Evolutionary conservation across 2,329 filamentous ascomycete species (phyloP), one percentile per base, ranked within the genome.

Genomic region (Fusarium sp.): DNA sequence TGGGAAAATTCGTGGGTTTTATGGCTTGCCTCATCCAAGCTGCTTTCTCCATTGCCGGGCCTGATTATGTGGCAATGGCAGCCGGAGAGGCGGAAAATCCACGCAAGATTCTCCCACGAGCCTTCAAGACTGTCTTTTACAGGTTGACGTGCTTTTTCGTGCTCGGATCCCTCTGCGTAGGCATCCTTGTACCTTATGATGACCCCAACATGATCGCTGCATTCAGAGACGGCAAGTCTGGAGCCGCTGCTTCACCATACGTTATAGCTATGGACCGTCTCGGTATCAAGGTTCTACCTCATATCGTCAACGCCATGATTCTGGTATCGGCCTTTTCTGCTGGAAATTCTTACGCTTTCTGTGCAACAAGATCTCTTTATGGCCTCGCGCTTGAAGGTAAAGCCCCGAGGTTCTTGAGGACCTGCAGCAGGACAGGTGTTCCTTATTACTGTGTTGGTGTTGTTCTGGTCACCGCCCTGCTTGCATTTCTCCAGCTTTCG

Each of bases 81-180:
- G 90, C 90, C 4, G 90, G 89, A 18, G 91, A 93, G 76, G 86
- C 90, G 1, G 86, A 91, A 71, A 91, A 92, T 69, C 91, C 91
- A 0, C 87, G 91, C 17, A 80, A 79, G 18, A 86, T 90, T 20
- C 87, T 96, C 77, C 91, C 91, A 0, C 87, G 86, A 39, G 92
- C 92, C 2, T 94, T 88, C 78, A 93, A 93, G 62, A 88, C 90
- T 47, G 91, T 94, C 2, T 94, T 94, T 76, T 94, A 92, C 77
- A 89, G 92, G 31, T 81, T 95, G 31, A 90, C 90, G 0, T 80
- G 86, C 3, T 94, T 95, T 77, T 94, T 94, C 79, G 85, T 93
- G 37, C 84, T 93, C 3, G 91, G 91, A 3, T 88, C 90, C 1
- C 82, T 96, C 4, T 88, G 86, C 20, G 88, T 93, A 6, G 91